These are phyloP conservation scores for Liriodendron chinense DNA, from an alignment of 164 flowering plant species.

Conservation along the genomic window DNA sequence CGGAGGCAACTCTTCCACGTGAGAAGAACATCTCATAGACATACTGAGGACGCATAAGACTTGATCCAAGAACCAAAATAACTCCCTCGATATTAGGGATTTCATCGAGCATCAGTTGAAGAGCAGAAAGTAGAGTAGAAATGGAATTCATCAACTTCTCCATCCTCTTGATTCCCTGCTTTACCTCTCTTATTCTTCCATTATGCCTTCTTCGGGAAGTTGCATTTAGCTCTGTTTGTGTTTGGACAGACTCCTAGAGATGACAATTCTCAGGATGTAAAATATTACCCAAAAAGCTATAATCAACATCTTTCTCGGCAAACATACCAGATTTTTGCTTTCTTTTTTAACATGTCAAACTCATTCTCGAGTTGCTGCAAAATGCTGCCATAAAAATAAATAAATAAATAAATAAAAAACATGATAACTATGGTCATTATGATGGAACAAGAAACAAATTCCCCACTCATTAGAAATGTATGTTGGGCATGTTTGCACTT, in stretches of 20 bases:
- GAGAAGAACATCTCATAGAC: conserved; percentile 67
- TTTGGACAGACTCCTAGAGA: conserved; percentile 48
- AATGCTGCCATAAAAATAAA: conserved; percentile 31
- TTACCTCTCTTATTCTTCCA: conserved; percentile 72
- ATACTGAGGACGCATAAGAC: conserved; percentile 73
- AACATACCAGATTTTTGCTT: conserved; percentile 62
- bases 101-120: conserved; percentile 54
- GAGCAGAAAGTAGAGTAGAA: conserved; percentile 45
- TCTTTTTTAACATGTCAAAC: conserved; percentile 57
- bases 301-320: background rate
- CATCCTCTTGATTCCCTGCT: conserved; percentile 53
- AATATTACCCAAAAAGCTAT: conserved; percentile 6
- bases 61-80: conserved; percentile 70
- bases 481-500: background rate
- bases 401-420: background rate
- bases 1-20: conserved; percentile 29
- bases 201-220: conserved; percentile 48
- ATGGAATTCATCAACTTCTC: conserved; percentile 70
- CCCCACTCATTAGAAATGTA: no score
- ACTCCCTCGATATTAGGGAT: conserved; percentile 45
- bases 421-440: background rate
- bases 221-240: conserved; percentile 37
- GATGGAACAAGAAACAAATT: background rate
- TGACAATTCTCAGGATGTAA: conserved; percentile 18
- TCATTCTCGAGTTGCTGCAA: conserved; percentile 53